Evolutionary conservation across 805 yeast species (phyloP).

Genomic region (Pichia californica): DNA sequence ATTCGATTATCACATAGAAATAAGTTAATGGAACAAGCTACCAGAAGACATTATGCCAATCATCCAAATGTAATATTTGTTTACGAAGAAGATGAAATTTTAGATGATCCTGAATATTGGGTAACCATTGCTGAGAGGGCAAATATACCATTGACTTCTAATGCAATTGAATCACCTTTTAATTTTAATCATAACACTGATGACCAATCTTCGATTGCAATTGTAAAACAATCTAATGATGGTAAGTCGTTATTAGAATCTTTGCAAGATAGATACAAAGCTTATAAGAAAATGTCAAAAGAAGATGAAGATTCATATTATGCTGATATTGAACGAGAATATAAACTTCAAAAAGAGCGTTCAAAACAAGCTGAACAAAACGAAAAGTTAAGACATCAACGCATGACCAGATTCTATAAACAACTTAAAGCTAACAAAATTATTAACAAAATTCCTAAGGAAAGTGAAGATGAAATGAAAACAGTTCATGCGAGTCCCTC

Average conservation of each 20-base stretch:
- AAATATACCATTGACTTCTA: conserved; percentile 15
- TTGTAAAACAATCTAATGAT: not conserved
- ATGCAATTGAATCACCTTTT: not conserved
- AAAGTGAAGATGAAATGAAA: too few relatives aligned
- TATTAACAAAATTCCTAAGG: not conserved
- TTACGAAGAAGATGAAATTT: conserved; percentile 11
- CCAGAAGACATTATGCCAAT: conserved; percentile 17
- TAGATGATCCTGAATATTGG: conserved; percentile 23
- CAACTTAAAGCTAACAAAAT: not conserved
- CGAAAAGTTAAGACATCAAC: conserved; percentile 1
- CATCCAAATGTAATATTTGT: conserved; percentile 14
- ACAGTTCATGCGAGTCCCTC: too few relatives aligned
- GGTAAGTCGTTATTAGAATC: conserved; percentile 9
- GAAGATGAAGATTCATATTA: conserved; percentile 33
- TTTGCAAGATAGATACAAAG: conserved; percentile 29
- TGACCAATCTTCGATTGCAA: too few relatives aligned
- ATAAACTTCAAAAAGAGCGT: conserved; percentile 9
- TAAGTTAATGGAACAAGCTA: conserved; percentile 22
- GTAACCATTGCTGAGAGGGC: conserved; percentile 25
- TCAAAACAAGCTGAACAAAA: conserved; percentile 2
- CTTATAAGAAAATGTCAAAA: conserved; percentile 26
- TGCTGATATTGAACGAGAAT: conserved; percentile 30
- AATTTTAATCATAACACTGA: too few relatives aligned
- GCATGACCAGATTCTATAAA: conserved; percentile 2
- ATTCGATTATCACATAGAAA: conserved; percentile 15